phyloP scores from a whole-genome alignment of 139 green algal genomes.

The Closterium sp. region DNA sequence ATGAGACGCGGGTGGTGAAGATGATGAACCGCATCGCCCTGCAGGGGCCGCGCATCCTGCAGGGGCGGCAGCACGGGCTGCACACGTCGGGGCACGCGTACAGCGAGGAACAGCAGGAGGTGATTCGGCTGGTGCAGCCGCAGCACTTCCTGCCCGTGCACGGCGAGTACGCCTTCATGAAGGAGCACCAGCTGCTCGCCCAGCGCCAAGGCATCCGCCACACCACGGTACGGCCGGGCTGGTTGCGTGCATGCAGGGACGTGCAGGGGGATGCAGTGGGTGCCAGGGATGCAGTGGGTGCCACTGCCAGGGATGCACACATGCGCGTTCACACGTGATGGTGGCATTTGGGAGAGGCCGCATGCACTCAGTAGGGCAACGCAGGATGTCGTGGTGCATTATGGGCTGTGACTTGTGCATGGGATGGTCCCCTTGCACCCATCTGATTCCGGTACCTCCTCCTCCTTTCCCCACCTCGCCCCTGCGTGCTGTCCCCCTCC shows the following conservation, averaged over 20 bases:
- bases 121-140: conserved; percentile 85
- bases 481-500: background rate
- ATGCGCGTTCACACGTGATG: background rate
- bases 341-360: background rate
- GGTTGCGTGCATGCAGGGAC: too few relatives aligned
- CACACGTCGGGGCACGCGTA: conserved; percentile 79
- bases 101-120: conserved; percentile 77
- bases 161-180: conserved; percentile 95
- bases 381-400: background rate
- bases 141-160: conserved; percentile 98
- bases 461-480: background rate
- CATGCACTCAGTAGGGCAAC: background rate
- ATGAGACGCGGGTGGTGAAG: conserved; percentile 73
- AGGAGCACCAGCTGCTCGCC: conserved; percentile 79
- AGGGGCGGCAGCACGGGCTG: conserved; percentile 74
- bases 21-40: conserved; percentile 94
- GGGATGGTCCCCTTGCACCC: too few relatives aligned
- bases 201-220: conserved; percentile 62
- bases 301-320: too few relatives aligned
- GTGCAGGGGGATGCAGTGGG: too few relatives aligned
- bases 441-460: too few relatives aligned
- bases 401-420: too few relatives aligned
- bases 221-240: conserved; percentile 51
- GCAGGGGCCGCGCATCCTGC: conserved; percentile 73
- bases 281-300: too few relatives aligned